Evolutionary conservation across 352 stramenopile species (phyloP).

Genomic region (Phytophthora hibernalis): DNA sequence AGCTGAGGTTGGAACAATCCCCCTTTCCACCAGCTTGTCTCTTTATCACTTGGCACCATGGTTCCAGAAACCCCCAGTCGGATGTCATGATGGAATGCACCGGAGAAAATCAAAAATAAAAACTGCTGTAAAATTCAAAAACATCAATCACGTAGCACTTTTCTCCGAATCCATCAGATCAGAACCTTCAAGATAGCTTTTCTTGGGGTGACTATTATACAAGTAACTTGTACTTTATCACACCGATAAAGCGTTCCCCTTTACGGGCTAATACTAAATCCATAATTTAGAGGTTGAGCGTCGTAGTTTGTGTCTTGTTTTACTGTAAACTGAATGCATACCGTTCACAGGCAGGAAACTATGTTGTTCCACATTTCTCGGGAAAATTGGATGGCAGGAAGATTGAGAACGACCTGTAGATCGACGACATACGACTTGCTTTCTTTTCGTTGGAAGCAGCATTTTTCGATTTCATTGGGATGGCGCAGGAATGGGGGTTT

Average conservation of each 20-base stretch:
- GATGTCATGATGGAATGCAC: not conserved
- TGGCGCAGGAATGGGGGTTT: not conserved
- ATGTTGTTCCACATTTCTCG: no score
- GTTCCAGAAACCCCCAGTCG: not conserved
- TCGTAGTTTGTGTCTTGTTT: no score
- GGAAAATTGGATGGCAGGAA: not conserved
- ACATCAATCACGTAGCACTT: not conserved
- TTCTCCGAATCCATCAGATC: no score
- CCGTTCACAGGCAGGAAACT: no score
- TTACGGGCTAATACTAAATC: no score
- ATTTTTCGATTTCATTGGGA: not conserved
- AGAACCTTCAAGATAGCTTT: no score
- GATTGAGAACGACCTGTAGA: not conserved
- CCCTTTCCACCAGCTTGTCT: not conserved
- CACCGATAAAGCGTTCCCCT: no score
- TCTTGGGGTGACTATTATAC: no score
- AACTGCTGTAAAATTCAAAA: not conserved
- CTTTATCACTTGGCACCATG: not conserved
- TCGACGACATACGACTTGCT: not conserved
- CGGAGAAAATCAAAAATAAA: not conserved
- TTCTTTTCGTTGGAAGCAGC: no score
- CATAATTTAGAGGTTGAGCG: no score
- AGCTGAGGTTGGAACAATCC: not conserved
- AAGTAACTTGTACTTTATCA: no score
- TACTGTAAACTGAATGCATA: no score